Conservation (phyloP, 2,329 filamentous ascomycete genomes). For the Cucurbitaria berberidis region DNA sequence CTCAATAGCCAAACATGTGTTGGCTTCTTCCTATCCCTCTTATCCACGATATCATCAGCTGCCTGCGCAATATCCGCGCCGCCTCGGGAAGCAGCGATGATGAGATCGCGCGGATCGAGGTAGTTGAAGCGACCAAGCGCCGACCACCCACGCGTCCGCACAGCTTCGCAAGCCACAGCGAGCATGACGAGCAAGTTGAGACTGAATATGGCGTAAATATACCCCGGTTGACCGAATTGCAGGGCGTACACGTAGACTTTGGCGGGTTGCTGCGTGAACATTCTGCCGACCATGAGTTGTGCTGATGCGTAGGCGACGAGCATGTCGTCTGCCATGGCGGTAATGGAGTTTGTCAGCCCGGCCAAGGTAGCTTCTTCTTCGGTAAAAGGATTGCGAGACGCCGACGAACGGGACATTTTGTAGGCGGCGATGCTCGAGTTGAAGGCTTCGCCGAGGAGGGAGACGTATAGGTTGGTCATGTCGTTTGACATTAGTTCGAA, state of each 20-base stretch:
- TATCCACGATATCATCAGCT: constrained; percentile 22
- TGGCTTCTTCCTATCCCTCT: constrained; percentile 13
- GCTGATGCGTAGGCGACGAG: constrained; percentile 42
- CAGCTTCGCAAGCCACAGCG: constrained; percentile 28
- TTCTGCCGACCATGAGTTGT: constrained; percentile 43
- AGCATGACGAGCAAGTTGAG: constrained; percentile 35
- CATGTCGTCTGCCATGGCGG: constrained; percentile 38
- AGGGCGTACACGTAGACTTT: constrained; percentile 25
- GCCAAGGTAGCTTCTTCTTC: constrained; percentile 31
- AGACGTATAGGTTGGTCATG: constrained; percentile 48
- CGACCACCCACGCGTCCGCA: constrained; percentile 33
- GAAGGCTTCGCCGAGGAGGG: constrained; percentile 45
- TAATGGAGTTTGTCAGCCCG: constrained; percentile 30
- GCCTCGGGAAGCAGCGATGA: constrained; percentile 33
- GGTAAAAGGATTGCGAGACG: constrained; percentile 15
- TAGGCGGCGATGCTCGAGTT: constrained; percentile 41
- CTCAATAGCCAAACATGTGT: constrained; percentile 32
- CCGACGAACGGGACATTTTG: constrained; percentile 27
- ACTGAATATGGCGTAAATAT: constrained; percentile 38
- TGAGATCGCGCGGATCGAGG: constrained; percentile 37
- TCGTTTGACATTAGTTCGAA: constrained; percentile 49
- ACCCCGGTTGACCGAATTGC: constrained; percentile 33
- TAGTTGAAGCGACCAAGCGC: constrained; percentile 35
- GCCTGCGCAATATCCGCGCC: constrained; percentile 26
- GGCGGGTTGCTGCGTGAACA: constrained; percentile 19